Evolutionary conservation across 176 grass and related monocot genomes (phyloP).

Genomic region (Oryza meridionalis): DNA sequence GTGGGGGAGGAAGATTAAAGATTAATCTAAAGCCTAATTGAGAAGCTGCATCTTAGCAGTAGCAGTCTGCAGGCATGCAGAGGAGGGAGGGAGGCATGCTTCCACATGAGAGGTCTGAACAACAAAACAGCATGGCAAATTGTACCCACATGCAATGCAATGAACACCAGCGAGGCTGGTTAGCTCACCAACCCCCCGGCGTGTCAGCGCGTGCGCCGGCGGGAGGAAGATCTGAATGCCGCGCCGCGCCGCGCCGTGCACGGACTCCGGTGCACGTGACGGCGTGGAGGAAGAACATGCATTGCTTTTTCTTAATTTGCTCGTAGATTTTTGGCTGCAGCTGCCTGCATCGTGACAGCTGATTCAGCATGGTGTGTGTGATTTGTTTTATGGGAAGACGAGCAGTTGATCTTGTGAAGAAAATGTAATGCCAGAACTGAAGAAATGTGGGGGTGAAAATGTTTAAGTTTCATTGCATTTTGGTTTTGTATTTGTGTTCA

Average conservation of each 20-base stretch:
- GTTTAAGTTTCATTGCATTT: background rate
- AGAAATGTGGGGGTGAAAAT: background rate
- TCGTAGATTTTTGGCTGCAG: background rate
- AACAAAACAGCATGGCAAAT: constrained; percentile 41
- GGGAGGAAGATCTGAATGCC: constrained; percentile 19
- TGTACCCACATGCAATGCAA: constrained; percentile 25
- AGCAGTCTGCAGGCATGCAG: background rate
- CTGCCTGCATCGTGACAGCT: background rate
- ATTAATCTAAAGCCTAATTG: background rate
- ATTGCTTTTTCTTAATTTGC: background rate
- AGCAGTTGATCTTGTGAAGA: too few relatives aligned
- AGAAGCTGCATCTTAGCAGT: background rate
- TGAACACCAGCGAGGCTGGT: constrained; percentile 40
- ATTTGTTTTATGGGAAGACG: background rate
- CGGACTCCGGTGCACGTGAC: constrained; percentile 35
- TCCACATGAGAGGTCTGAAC: constrained; percentile 35
- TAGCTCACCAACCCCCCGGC: background rate
- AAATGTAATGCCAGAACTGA: background rate
- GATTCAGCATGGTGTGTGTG: background rate
- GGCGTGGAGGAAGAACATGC: constrained; percentile 38
- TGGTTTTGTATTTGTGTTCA: background rate
- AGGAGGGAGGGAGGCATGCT: background rate
- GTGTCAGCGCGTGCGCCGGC: constrained; percentile 10
- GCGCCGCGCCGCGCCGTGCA: background rate
- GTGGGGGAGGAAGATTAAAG: background rate